Evolutionary conservation across 371 early-diverging fungal genomes (phyloP).

Genomic region (Nosema muscidifuracis): DNA sequence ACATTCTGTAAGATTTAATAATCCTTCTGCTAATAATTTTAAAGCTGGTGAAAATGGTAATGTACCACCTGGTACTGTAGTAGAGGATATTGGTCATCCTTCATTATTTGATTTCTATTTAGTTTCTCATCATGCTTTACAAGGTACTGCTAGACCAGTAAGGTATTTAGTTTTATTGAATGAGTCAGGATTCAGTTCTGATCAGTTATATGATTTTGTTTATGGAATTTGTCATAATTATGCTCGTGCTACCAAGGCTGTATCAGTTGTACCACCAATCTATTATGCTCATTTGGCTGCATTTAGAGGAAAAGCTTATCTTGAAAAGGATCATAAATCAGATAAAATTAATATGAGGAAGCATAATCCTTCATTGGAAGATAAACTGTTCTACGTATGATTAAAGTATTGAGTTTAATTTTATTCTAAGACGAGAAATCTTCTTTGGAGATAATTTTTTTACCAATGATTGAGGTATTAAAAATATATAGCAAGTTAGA

Average conservation of each 20-base stretch:
- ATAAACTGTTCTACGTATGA: slow-evolving; percentile 1
- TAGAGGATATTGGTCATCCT: slow-evolving; percentile 78
- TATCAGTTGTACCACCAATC: slow-evolving; percentile 72
- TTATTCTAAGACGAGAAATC: neutral
- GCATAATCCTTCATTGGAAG: neutral
- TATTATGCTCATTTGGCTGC: slow-evolving; percentile 81
- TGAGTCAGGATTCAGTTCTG: slow-evolving; percentile 72
- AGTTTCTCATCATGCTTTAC: slow-evolving; percentile 76
- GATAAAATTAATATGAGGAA: neutral
- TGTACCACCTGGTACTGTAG: slow-evolving; percentile 76
- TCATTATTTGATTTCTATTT: slow-evolving; percentile 78
- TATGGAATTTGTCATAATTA: slow-evolving; percentile 78
- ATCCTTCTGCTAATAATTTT: neutral
- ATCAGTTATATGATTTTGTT: slow-evolving; percentile 71
- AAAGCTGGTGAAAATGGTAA: slow-evolving; percentile 65
- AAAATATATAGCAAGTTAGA: too few relatives aligned
- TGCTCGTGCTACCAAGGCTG: slow-evolving; percentile 72
- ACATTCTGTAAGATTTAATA: slow-evolving; percentile 80
- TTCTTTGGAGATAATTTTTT: too few relatives aligned
- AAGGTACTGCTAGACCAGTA: slow-evolving; percentile 81
- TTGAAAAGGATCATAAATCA: slow-evolving; percentile 12
- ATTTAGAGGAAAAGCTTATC: slow-evolving; percentile 46
- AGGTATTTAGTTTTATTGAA: slow-evolving; percentile 76
- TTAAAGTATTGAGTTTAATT: neutral
- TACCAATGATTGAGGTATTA: too few relatives aligned